Percentiles rank a stretch among this genome's conserved stretches.
phyloP scores from a whole-genome alignment of 179 eudicot genomes.

The Carnegiea gigantea region DNA sequence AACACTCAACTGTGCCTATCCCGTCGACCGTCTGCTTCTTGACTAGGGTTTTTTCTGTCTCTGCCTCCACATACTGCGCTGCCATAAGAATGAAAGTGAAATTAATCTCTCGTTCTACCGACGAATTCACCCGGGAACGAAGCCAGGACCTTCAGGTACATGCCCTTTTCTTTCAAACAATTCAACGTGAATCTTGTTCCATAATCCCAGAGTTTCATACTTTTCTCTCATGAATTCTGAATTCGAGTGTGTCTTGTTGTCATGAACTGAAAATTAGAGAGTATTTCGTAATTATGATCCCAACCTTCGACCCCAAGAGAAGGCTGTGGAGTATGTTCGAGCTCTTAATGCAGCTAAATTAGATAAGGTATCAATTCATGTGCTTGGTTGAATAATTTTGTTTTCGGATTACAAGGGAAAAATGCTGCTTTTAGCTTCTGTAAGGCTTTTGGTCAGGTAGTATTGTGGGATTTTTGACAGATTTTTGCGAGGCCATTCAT shows the following conservation, averaged over 20 bases:
- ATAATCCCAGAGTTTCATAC: neutral
- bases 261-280: slow-evolving; percentile 40
- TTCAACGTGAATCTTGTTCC: neutral
- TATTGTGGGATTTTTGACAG: slow-evolving; percentile 32
- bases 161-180: neutral
- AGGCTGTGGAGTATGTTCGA: slow-evolving; percentile 82
- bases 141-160: slow-evolving; percentile 88
- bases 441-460: slow-evolving; percentile 2
- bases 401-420: neutral
- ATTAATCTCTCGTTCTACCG: slow-evolving; percentile 78
- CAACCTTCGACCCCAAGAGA: slow-evolving; percentile 76
- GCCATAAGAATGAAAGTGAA: slow-evolving; percentile 59
- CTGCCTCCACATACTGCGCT: neutral
- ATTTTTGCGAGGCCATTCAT: slow-evolving; percentile 88
- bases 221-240: neutral
- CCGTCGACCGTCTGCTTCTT: no score
- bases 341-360: slow-evolving; percentile 90
- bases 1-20: no score
- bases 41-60: neutral
- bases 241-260: neutral
- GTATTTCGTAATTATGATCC: slow-evolving; percentile 89
- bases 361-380: slow-evolving; percentile 54
- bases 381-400: neutral
- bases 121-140: slow-evolving; percentile 87
- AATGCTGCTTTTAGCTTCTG: neutral